Conservation (phyloP, 257 asterid genomes). For the Apocynum venetum region DNA sequence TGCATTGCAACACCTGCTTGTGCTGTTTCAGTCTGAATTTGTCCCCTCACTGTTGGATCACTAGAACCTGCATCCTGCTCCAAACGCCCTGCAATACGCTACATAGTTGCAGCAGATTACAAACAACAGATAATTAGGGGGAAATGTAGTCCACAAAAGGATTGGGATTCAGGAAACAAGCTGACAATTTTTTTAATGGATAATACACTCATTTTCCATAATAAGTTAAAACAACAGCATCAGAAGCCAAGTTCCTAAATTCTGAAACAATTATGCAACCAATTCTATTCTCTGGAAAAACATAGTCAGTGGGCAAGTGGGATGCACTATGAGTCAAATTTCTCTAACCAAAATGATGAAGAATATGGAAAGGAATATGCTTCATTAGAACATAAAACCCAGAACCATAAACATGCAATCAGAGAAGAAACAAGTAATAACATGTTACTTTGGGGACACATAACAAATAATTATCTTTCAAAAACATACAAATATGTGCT, state of each 20-base stretch:
- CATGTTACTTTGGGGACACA: background rate
- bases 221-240: background rate
- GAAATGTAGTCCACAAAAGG: background rate
- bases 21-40: constrained; percentile 60
- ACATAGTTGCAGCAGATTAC: constrained; percentile 48
- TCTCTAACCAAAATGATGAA: background rate
- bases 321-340: background rate
- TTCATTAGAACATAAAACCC: background rate
- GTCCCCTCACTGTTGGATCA: constrained; percentile 66
- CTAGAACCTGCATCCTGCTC: constrained; percentile 61
- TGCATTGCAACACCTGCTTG: constrained; percentile 84
- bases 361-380: background rate
- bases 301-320: background rate
- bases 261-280: background rate
- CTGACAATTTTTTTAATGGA: background rate
- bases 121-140: constrained; percentile 12
- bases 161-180: background rate
- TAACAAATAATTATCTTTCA: background rate
- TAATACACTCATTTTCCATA: background rate
- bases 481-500: background rate
- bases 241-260: background rate
- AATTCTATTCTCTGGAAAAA: background rate
- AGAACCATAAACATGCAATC: background rate
- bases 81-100: constrained; percentile 73
- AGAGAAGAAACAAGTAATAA: background rate